Evolutionary conservation across 805 yeast species (phyloP).

Genomic region (Naumovozyma castellii): DNA sequence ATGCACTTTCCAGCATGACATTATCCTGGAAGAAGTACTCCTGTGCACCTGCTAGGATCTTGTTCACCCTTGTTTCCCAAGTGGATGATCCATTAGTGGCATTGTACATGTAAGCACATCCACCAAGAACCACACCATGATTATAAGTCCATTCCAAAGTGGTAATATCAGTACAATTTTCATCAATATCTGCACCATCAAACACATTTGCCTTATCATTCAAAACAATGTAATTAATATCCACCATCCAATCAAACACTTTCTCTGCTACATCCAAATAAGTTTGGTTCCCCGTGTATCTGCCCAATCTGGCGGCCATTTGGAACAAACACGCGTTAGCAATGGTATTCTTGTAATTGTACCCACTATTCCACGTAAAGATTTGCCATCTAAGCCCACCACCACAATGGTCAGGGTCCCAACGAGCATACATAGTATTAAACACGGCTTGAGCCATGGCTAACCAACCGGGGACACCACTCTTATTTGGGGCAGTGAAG

Average conservation of each 20-base stretch:
- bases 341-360: constrained; percentile 53
- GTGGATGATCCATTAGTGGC: constrained; percentile 40
- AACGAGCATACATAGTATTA: constrained; percentile 46
- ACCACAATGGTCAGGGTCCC: constrained; percentile 46
- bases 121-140: constrained; percentile 58
- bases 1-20: constrained; percentile 54
- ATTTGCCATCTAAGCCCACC: constrained; percentile 71
- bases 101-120: constrained; percentile 61
- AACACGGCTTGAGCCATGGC: constrained; percentile 48
- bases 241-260: constrained; percentile 53
- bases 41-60: constrained; percentile 37
- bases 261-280: constrained; percentile 44
- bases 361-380: constrained; percentile 50
- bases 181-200: constrained; percentile 57
- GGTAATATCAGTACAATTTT: constrained; percentile 53
- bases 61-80: constrained; percentile 42
- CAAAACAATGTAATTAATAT: constrained; percentile 34
- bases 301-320: constrained; percentile 52
- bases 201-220: constrained; percentile 55
- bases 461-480: constrained; percentile 41
- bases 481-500: constrained; percentile 37
- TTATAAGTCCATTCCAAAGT: constrained; percentile 57
- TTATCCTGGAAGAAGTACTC: constrained; percentile 40
- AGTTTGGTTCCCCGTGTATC: constrained; percentile 43
- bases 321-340: constrained; percentile 59